phyloP scores from a whole-genome alignment of 1,284 basidiomycete genomes.

The Ustilago crameri region DNA sequence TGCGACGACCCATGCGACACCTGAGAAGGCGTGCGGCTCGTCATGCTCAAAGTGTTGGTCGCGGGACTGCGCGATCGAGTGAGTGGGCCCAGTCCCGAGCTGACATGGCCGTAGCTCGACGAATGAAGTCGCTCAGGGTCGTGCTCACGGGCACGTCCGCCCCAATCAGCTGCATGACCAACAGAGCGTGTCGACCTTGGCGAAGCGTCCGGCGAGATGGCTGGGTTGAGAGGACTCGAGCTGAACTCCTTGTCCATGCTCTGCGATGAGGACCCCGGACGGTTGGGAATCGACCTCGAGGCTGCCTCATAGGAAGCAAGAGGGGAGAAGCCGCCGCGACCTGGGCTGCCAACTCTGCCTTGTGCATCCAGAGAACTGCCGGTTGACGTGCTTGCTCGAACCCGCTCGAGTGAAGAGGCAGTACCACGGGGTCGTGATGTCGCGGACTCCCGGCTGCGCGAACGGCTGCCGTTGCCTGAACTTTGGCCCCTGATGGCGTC shows the following conservation, averaged over 20 bases:
- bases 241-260: constrained; percentile 16
- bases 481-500: constrained; percentile 4
- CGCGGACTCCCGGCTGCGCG: constrained; percentile 33
- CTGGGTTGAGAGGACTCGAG: constrained; percentile 30
- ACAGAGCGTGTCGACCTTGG: constrained; percentile 34
- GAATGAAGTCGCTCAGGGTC: constrained; percentile 33
- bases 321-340: constrained; percentile 4
- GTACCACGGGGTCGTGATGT: constrained; percentile 10
- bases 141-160: constrained; percentile 14
- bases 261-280: constrained; percentile 12
- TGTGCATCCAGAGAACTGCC: constrained; percentile 1
- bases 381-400: neutral
- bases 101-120: constrained; percentile 22
- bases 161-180: constrained; percentile 27
- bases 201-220: constrained; percentile 32
- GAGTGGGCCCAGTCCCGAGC: constrained; percentile 13
- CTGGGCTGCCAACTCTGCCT: constrained; percentile 11
- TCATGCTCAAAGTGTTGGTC: constrained; percentile 28
- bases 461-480: constrained; percentile 18
- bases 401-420: constrained; percentile 23
- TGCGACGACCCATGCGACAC: constrained; percentile 37
- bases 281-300: constrained; percentile 8
- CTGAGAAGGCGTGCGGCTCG: constrained; percentile 38
- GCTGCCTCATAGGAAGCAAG: constrained; percentile 31
- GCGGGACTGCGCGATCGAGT: constrained; percentile 39